phyloP scores from a whole-genome alignment of 805 yeast genomes.

The Saccharomyces eubayanus region DNA sequence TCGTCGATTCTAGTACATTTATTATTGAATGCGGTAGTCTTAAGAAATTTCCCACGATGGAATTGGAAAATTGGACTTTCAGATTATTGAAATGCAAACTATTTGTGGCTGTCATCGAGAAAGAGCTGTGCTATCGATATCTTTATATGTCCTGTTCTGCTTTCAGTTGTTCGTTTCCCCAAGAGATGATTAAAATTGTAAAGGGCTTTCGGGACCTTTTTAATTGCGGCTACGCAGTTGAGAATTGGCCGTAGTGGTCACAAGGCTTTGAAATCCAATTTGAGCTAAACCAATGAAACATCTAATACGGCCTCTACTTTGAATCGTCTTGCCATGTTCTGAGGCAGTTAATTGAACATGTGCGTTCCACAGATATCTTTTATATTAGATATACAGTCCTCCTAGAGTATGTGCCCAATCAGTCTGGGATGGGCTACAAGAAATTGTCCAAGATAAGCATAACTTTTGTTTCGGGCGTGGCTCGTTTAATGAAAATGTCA shows the following conservation, averaged over 20 bases:
- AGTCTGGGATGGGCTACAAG: too few species aligned
- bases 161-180: not conserved
- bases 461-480: too few species aligned
- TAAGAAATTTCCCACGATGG: slow-evolving; percentile 23
- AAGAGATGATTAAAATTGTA: not conserved
- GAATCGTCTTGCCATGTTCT: too few species aligned
- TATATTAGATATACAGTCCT: too few species aligned
- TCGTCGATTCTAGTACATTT: slow-evolving; percentile 13
- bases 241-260: not conserved
- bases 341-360: too few species aligned
- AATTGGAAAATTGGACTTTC: slow-evolving; percentile 10
- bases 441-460: too few species aligned
- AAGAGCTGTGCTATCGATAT: not conserved
- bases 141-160: not conserved
- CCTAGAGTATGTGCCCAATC: too few species aligned
- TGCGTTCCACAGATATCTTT: too few species aligned
- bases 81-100: slow-evolving; percentile 9
- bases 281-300: not conserved
- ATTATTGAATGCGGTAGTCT: slow-evolving; percentile 21
- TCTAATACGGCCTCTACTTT: too few species aligned
- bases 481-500: too few species aligned
- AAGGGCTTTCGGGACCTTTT: not conserved
- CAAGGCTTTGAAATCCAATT: not conserved
- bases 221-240: not conserved
- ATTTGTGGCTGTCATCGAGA: not conserved